Conservation (phyloP, 192 early-diverging fungal species). For the Obelidium mucronatum region DNA sequence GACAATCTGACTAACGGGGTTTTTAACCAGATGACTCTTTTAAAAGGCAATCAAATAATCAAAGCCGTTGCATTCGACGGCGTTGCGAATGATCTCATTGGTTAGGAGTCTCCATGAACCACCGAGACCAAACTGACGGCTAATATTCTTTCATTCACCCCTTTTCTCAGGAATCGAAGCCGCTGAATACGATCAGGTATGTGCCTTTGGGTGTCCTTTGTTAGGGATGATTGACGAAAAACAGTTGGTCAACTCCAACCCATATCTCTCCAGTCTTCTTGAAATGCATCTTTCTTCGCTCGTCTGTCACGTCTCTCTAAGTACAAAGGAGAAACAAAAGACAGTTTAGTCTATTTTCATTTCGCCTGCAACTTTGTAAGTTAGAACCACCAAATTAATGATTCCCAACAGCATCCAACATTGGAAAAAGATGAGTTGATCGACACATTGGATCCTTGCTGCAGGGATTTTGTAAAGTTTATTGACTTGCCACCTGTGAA, state of each 20-base stretch:
- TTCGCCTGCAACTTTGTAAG: too few species aligned
- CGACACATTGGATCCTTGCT: background rate
- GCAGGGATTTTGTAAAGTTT: background rate
- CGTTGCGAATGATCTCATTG: slow-evolving; percentile 9
- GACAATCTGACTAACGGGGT: too few species aligned
- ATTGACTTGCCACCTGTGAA: background rate
- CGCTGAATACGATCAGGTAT: slow-evolving; percentile 3
- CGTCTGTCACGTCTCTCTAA: background rate
- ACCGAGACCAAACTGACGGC: background rate
- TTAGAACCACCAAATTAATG: background rate
- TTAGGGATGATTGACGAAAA: background rate
- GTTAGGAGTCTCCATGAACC: background rate
- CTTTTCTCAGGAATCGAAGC: background rate
- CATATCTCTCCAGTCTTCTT: background rate
- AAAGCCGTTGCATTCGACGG: slow-evolving; percentile 23
- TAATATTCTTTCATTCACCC: background rate
- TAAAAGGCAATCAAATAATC: background rate
- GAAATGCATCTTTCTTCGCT: slow-evolving; percentile 10
- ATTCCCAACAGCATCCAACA: background rate
- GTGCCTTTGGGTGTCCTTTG: background rate
- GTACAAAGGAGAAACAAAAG: slow-evolving; percentile 15
- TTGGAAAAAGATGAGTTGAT: background rate
- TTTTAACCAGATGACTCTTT: slow-evolving; percentile 4
- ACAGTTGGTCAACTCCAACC: background rate
- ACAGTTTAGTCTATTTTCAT: background rate